Conservation (phyloP, 257 asterid genomes). For the Jacaranda mimosifolia region DNA sequence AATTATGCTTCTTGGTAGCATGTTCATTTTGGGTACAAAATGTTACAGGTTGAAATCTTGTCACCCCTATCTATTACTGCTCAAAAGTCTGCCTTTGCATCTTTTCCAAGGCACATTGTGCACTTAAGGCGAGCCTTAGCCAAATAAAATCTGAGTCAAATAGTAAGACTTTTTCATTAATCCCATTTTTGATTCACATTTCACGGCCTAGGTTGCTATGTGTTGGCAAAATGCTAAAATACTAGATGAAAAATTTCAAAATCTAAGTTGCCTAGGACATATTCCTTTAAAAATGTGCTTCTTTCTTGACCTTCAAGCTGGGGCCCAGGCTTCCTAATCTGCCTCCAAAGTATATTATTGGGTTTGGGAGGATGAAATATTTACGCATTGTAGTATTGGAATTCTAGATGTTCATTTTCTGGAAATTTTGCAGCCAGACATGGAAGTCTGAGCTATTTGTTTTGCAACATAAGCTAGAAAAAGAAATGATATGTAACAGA, state of each 20-base stretch:
- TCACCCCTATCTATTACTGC: too few species aligned
- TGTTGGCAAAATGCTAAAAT: neutral
- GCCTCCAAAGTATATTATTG: neutral
- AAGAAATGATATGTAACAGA: neutral
- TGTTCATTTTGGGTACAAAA: too few species aligned
- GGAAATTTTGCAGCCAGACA: neutral
- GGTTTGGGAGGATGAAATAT: neutral
- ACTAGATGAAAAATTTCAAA: neutral
- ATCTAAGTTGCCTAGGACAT: neutral
- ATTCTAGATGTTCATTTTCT: neutral
- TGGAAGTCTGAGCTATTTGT: neutral
- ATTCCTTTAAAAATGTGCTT: neutral
- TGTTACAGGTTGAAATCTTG: too few species aligned
- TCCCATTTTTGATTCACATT: neutral
- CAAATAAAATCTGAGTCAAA: conserved; percentile 3
- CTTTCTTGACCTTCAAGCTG: conserved; percentile 10
- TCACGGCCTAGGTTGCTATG: neutral
- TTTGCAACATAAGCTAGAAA: conserved; percentile 3
- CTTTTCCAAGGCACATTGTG: neutral
- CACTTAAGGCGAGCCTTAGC: neutral
- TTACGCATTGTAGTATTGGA: neutral
- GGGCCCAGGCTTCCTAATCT: conserved; percentile 13
- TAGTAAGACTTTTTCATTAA: neutral
- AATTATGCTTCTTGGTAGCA: too few species aligned
- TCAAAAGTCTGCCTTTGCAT: too few species aligned